Base-by-base conservation (phyloP, 495 filamentous ascomycete genomes). In the Aspergillus asperescens region DNA sequence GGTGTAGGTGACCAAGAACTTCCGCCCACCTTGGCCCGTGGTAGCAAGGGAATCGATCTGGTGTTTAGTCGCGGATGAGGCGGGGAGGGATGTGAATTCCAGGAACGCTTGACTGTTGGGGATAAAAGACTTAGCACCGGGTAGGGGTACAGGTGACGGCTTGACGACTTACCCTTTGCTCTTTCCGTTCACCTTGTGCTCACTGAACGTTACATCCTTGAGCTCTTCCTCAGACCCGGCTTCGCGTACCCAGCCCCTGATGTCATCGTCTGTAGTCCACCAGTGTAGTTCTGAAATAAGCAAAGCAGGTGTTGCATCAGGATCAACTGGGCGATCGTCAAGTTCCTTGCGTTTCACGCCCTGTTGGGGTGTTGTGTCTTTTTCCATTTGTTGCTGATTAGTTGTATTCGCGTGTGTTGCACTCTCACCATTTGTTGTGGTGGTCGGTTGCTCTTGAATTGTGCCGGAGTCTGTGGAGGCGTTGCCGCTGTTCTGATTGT, bases 111-210 rank as follows among this genome's bases (percentile, higher is more conserved):
- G 90, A 5, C 93, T 96, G 62, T 57, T 7, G 18, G 47, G 20
- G 20, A 42, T 60, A 61, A 52, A 18, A 3, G 12, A 31, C 10
- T 54, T 28, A 54, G 42, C 32, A 37, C 25, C 22, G 22, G 28
- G 9, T 12, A 32, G 16, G 3, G 7, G n/a, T 8, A 13, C 23
- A 28, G 16, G 23, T 48, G n/a, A n/a, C 9, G 16, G n/a, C 25
- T 16, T 24, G 22, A 43, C 41, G 25, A 20, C 85, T 58, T 76
- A 96, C 92, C 92, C 90, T 72, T 96, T 96, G 66, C 88, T 93
- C 69, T 98, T 98, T 48, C 93, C 93, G 60, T 98, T 98, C 12
- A 97, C 90, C 68, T 98, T 98, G 69, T 97, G 93, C 64, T 98
- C 93, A 55, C 86, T 95, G 61, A 96, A 97, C 1, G 91, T 95